Percentiles rank a stretch among this genome's conserved stretches.
phyloP scores from a whole-genome alignment of 257 asterid species.

The Sherardia arvensis region DNA sequence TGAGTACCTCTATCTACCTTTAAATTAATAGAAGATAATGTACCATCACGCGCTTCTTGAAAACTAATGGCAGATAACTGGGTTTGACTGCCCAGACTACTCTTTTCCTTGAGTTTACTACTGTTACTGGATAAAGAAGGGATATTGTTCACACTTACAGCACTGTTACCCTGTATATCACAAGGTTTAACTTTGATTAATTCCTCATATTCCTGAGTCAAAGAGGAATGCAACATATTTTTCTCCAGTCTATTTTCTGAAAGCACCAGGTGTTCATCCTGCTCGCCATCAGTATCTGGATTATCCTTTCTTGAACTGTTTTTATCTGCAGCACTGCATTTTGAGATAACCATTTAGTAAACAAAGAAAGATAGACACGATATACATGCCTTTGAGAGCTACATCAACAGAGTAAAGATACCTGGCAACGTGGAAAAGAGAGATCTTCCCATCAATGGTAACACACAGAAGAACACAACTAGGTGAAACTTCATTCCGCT shows the following conservation, averaged over 20 bases:
- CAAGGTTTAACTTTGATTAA: constrained; percentile 18
- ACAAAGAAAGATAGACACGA: not conserved
- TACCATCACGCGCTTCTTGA: constrained; percentile 28
- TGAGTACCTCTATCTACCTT: constrained; percentile 20
- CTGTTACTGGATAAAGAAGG: constrained; percentile 21
- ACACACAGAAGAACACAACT: constrained; percentile 66
- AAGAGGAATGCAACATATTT: constrained; percentile 18
- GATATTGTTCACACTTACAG: constrained; percentile 19
- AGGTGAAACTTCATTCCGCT: constrained; percentile 73
- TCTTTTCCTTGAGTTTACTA: constrained; percentile 20
- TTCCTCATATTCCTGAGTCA: constrained; percentile 18
- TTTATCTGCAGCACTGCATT: not conserved
- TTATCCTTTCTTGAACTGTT: constrained; percentile 1
- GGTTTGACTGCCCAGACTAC: constrained; percentile 22
- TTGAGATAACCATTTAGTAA: not conserved
- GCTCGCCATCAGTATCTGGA: constrained; percentile 37
- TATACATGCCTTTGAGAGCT: constrained; percentile 4
- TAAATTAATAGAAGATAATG: constrained; percentile 8
- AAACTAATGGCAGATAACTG: constrained; percentile 21
- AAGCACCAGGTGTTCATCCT: constrained; percentile 26
- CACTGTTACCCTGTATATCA: constrained; percentile 18
- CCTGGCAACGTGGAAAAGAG: constrained; percentile 83
- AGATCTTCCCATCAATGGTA: constrained; percentile 78
- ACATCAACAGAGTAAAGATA: constrained; percentile 17
- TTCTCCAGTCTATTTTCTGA: constrained; percentile 22